Base-by-base conservation (phyloP, 2,329 filamentous ascomycete species). In the Xylariales sp. region DNA sequence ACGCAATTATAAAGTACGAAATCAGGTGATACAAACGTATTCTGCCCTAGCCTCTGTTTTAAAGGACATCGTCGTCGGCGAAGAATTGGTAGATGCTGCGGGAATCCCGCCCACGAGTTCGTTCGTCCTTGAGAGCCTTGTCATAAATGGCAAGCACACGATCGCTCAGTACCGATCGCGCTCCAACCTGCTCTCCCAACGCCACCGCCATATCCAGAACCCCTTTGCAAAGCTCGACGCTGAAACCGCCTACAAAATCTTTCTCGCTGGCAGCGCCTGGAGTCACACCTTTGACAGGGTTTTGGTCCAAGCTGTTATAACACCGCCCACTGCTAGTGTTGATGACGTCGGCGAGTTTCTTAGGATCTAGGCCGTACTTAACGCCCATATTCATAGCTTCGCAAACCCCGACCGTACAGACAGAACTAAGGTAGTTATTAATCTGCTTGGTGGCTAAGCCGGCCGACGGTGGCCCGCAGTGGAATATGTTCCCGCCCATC, bases 351-450 rank as follows among this genome's bases (percentile, higher is more conserved):
- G 65, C 65, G 12, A 68, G 9, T 36, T 56, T 68, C 45, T 65
- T 64, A 9, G 65, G 65, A 34, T 68, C 65, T 5, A 68, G 45
- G 4, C 65, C 65, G 12, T 65, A 68, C 41, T 65, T 64, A 16
- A 68, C 61, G 18, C 65, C 65, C 65, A 68, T 68, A 14, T 68
- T 68, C 65, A 68, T 68, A 3, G 65, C 65, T 12, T 68, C 65
- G 56, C 65, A 68, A 0, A 68, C 65, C 1, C 65, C 65, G 39
- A 68, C 56, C 3, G 65, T 68, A 39, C 61, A 64, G 39, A 68
- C 56, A 6, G 65, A 55, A n/a, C 65, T 61, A 5, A 68, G 65
- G 12, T 68, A 68, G 61, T 68, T 68, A 52, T 68, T 68, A 39
- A 68, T 68, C 45, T 68, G 65, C 43, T 68, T 68, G 36, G 65